Conservation (phyloP, 2,329 filamentous ascomycete species). For the Diaporthe nobilis region DNA sequence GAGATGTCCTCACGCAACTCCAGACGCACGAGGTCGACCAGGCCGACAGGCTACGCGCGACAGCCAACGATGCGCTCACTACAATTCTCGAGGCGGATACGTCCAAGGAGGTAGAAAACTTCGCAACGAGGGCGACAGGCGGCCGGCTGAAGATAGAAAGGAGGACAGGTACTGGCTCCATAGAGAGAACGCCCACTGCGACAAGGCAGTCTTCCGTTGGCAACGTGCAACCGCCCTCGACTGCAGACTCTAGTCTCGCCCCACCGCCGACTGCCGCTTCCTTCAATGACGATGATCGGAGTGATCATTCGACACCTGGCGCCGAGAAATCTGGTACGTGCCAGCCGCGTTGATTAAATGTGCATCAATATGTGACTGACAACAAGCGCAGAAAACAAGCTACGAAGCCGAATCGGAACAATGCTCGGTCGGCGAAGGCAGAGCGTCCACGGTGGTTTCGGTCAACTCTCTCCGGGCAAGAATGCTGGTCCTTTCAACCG, state of each 20-base stretch:
- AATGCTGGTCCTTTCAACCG: slow-evolving; percentile 70
- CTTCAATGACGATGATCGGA: slow-evolving; percentile 56
- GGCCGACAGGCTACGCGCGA: slow-evolving; percentile 80
- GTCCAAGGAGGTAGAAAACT: slow-evolving; percentile 86
- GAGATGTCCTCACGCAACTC: slow-evolving; percentile 91
- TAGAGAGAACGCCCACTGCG: slow-evolving; percentile 38
- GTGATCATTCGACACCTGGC: slow-evolving; percentile 61
- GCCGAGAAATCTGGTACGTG: slow-evolving; percentile 54
- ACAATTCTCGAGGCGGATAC: slow-evolving; percentile 89
- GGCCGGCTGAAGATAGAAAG: slow-evolving; percentile 62
- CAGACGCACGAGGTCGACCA: slow-evolving; percentile 94
- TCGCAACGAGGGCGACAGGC: slow-evolving; percentile 62
- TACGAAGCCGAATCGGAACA: slow-evolving; percentile 76
- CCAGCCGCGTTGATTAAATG: not conserved
- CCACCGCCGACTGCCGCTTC: slow-evolving; percentile 34
- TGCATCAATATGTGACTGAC: slow-evolving; percentile 45
- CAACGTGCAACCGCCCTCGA: slow-evolving; percentile 44
- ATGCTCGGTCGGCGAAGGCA: slow-evolving; percentile 77
- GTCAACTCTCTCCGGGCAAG: slow-evolving; percentile 69
- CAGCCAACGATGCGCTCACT: slow-evolving; percentile 85
- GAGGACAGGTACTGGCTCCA: slow-evolving; percentile 55
- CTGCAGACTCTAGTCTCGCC: slow-evolving; percentile 39
- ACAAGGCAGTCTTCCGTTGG: slow-evolving; percentile 58
- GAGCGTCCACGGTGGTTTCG: slow-evolving; percentile 75
- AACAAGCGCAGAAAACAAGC: slow-evolving; percentile 63